Conservation (phyloP, 805 yeast species). For the Candida quercuum region DNA sequence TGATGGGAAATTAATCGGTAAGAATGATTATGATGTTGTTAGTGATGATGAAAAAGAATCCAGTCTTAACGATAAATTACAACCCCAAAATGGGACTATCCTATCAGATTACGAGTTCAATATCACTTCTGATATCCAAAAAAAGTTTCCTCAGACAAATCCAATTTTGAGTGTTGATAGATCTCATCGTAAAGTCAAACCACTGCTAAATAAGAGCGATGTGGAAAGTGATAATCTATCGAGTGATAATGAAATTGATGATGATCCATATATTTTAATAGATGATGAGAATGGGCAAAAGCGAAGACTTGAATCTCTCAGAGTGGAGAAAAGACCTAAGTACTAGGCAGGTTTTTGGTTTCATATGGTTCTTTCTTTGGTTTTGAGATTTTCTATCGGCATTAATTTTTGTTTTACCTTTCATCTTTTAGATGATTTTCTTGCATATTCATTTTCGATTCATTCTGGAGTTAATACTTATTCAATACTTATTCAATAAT, state of each 20-base stretch:
- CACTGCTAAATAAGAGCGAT: background rate
- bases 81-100: background rate
- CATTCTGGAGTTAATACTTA: background rate
- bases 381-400: too few species aligned
- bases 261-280: background rate
- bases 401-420: too few species aligned
- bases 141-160: conserved; percentile 18
- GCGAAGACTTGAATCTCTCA: background rate
- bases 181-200: background rate
- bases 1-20: conserved; percentile 9
- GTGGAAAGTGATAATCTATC: background rate
- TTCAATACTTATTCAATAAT: background rate
- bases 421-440: too few species aligned
- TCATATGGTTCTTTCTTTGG: too few species aligned
- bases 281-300: background rate
- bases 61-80: background rate
- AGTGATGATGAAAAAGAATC: background rate
- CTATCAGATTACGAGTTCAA: conserved; percentile 16
- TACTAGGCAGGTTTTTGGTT: background rate
- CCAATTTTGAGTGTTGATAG: conserved; percentile 10
- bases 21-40: background rate
- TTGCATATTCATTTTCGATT: background rate
- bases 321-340: conserved; percentile 1
- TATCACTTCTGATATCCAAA: conserved; percentile 7
- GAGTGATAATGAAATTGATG: background rate